Evolutionary conservation across 1,139 yeast genomes (phyloP).

Genomic region (Candida sanyaensis): DNA sequence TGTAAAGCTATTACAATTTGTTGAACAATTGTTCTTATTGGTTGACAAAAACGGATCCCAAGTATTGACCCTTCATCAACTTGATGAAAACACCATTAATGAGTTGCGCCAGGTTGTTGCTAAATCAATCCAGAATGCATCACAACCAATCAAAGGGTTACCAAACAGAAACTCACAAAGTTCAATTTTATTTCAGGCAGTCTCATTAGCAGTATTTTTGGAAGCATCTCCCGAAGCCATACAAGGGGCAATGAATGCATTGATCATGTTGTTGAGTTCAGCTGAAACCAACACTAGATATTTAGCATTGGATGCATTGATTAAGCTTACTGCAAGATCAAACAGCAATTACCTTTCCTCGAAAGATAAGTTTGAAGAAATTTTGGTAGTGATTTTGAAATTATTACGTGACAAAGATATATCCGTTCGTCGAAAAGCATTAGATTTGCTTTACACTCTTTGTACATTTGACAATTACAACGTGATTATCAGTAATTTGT

Average conservation of each 20-base stretch:
- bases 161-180: slow-evolving; percentile 73
- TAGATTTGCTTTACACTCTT: slow-evolving; percentile 75
- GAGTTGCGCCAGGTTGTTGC: slow-evolving; percentile 58
- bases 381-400: slow-evolving; percentile 40
- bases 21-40: slow-evolving; percentile 40
- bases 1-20: slow-evolving; percentile 61
- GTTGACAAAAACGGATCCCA: slow-evolving; percentile 21
- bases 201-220: slow-evolving; percentile 75
- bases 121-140: slow-evolving; percentile 54
- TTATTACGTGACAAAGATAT: slow-evolving; percentile 68
- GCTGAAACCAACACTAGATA: slow-evolving; percentile 80
- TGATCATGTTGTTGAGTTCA: slow-evolving; percentile 60
- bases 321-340: slow-evolving; percentile 40
- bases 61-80: slow-evolving; percentile 19
- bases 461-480: slow-evolving; percentile 64
- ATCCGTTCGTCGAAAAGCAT: slow-evolving; percentile 74
- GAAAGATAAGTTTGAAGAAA: slow-evolving; percentile 34
- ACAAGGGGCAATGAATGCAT: slow-evolving; percentile 62
- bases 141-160: slow-evolving; percentile 40
- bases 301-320: slow-evolving; percentile 73
- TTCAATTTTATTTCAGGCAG: slow-evolving; percentile 78
- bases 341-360: slow-evolving; percentile 14
- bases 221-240: slow-evolving; percentile 73
- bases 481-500: slow-evolving; percentile 60
- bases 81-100: slow-evolving; percentile 49